phyloP scores from a whole-genome alignment of 2,329 filamentous ascomycete species.

The Aureobasidium lini region DNA sequence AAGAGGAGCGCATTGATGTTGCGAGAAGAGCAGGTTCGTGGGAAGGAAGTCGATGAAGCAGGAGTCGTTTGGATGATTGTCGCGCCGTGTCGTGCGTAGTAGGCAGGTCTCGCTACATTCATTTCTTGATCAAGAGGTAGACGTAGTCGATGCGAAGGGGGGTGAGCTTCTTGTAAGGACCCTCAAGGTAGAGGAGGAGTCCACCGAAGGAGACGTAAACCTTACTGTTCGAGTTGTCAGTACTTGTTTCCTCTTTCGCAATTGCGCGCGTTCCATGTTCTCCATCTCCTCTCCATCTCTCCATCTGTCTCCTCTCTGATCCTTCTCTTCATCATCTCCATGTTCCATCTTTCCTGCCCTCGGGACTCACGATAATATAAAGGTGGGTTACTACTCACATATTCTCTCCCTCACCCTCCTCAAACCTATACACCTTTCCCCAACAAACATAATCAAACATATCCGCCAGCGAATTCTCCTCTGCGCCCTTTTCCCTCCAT shows the following conservation, averaged over 20 bases:
- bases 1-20: no score
- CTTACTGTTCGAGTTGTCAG: slow-evolving; percentile 40
- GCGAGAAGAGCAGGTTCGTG: no score
- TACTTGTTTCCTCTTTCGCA: not conserved
- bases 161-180: slow-evolving; percentile 91
- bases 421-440: slow-evolving; percentile 83
- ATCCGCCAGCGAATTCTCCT: slow-evolving; percentile 55
- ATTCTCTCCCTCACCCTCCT: slow-evolving; percentile 73
- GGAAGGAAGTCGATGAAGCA: no score
- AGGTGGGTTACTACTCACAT: slow-evolving; percentile 46
- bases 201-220: slow-evolving; percentile 93
- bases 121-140: slow-evolving; percentile 93
- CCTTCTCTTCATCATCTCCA: not conserved
- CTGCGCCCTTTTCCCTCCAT: slow-evolving; percentile 66
- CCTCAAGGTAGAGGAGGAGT: slow-evolving; percentile 80
- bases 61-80: no score
- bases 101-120: slow-evolving; percentile 7
- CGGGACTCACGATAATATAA: slow-evolving; percentile 43
- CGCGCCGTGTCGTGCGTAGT: not conserved
- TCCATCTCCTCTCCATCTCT: no score
- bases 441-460: slow-evolving; percentile 83
- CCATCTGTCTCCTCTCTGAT: not conserved
- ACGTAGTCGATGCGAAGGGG: slow-evolving; percentile 87
- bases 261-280: not conserved
- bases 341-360: slow-evolving; percentile 21